Evolutionary conservation across 108 stramenopile genomes (phyloP).

Genomic region (Cyclotella choctawhatcheeana): DNA sequence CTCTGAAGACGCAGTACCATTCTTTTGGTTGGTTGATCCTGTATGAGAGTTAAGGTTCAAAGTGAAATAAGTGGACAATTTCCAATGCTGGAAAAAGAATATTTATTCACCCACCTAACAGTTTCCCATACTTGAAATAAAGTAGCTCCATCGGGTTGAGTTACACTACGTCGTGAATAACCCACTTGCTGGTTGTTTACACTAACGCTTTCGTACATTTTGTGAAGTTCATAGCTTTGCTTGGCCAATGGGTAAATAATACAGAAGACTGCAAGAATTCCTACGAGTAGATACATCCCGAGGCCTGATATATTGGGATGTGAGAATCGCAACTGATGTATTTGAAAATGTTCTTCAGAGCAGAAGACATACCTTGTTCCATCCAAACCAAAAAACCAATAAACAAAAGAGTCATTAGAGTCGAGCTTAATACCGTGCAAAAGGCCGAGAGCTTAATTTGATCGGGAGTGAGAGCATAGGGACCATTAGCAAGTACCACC

Average conservation of each 20-base stretch:
- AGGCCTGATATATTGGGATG: no score
- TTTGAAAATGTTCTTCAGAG: no score
- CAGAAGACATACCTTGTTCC: no score
- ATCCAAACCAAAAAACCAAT: slow-evolving; percentile 55
- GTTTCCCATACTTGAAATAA: slow-evolving; percentile 61
- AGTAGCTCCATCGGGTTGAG: slow-evolving; percentile 13
- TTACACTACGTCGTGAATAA: slow-evolving; percentile 21
- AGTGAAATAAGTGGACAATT: not conserved
- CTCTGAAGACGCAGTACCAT: slow-evolving; percentile 52
- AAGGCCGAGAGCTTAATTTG: slow-evolving; percentile 36
- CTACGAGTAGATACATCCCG: slow-evolving; percentile 38
- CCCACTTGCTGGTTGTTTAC: slow-evolving; percentile 2
- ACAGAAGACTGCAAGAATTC: slow-evolving; percentile 36
- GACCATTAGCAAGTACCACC: slow-evolving; percentile 30
- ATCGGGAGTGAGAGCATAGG: slow-evolving; percentile 27
- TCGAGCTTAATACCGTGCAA: slow-evolving; percentile 26
- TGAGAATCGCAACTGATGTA: no score
- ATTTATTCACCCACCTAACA: not conserved
- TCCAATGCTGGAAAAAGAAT: not conserved
- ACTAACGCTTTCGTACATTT: slow-evolving; percentile 35
- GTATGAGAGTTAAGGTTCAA: not conserved
- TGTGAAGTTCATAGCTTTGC: slow-evolving; percentile 14
- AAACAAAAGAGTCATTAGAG: slow-evolving; percentile 22
- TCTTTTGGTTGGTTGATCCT: slow-evolving; percentile 51
- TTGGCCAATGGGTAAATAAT: slow-evolving; percentile 28